Conservation (phyloP, 441 rosid genomes). For the Brassica hybrid region DNA sequence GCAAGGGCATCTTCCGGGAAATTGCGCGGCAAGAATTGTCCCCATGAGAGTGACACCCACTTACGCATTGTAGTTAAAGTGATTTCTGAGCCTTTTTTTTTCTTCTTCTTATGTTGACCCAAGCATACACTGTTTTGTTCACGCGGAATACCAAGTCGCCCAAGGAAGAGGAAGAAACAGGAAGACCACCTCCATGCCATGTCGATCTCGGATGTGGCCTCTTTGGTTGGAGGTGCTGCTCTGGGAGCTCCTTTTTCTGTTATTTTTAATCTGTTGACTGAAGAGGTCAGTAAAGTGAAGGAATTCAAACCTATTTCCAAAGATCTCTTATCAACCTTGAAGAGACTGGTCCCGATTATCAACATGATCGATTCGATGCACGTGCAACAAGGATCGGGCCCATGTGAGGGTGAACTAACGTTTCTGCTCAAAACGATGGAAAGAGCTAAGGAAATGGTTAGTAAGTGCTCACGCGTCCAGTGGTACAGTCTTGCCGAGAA, state of each 20-base stretch:
- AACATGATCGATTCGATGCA: neutral
- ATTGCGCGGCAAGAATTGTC: no score
- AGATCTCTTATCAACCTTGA: neutral
- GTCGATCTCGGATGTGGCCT: slow-evolving; percentile 1
- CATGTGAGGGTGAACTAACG: neutral
- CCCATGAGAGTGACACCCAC: no score
- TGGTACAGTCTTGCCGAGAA: neutral
- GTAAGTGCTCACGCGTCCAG: neutral
- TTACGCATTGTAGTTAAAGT: no score
- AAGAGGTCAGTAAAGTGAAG: neutral
- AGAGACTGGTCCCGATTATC: neutral
- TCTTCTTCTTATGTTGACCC: no score
- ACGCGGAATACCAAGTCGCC: no score
- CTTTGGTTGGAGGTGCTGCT: neutral
- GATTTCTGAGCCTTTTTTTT: no score
- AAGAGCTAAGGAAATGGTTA: neutral
- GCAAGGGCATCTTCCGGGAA: no score
- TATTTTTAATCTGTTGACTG: neutral
- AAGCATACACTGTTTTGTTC: neutral
- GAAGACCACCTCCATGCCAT: neutral
- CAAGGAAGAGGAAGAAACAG: neutral
- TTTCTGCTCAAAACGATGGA: neutral
- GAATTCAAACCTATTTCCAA: neutral
- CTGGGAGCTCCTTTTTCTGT: neutral
- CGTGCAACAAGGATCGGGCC: neutral